Evolutionary conservation across 2,329 filamentous ascomycete genomes (phyloP), one percentile per base, ranked within the genome.

Genomic region (Apiospora hydei): DNA sequence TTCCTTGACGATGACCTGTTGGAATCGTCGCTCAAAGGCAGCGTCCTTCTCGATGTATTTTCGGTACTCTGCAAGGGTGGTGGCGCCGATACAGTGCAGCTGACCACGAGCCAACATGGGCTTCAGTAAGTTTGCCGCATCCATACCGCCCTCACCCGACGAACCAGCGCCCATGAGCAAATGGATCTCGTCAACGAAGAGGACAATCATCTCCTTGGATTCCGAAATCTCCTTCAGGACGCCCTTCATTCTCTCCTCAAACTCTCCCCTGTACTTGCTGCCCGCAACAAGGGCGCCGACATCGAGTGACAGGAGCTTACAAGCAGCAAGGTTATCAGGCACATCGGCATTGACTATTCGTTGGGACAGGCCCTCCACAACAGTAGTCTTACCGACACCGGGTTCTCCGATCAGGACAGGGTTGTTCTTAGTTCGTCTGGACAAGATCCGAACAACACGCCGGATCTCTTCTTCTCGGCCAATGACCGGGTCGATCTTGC

Each of bases 31-130:
- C 84, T 99, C 96, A 81, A 99, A 99, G 67, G 96, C 96, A 66
- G 94, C 93, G 79, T 99, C 96, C 84, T 99, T 99, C 83, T 99
- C 96, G 75, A 99, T 98, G 84, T 99, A 98, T 83, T 99, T 99
- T 80, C 96, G 91, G 84, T 99, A 99, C 82, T 99, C 96, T 74
- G 91, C 91, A 72, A 99, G 89, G 1, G 96, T 99, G 1, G 96
- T 99, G 7, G 96, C 96, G 82, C 96, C 96, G 75, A 99, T 98
- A 80, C 96, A 99, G 87, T 99, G 96, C 73, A 99, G 88, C 82
- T 98, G 96, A 70, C 96, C 96, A 80, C 96, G 92, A 73, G 96
- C 96, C 77, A 99, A 90, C 96, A 98, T 98, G 72, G 96, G 96
- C 86, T 99, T 99, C 75, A 99, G 89, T 78, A 99, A 86, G 82